phyloP scores from a whole-genome alignment of 2,329 filamentous ascomycete genomes.

The Thielaviopsis ethacetica region DNA sequence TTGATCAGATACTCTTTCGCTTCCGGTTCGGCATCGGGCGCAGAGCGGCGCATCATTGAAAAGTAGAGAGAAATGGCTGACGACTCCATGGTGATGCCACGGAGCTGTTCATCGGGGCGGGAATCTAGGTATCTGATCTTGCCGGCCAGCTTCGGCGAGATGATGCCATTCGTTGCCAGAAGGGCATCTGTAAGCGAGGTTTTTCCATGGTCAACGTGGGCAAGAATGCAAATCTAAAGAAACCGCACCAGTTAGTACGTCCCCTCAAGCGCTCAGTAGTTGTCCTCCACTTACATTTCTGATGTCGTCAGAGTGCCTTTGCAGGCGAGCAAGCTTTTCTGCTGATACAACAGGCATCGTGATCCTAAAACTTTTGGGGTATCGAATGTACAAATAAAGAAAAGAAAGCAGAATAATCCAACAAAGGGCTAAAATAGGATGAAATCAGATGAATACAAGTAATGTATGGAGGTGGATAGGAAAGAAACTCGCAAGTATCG shows the following conservation, averaged over 20 bases:
- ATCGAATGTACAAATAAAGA: conserved; percentile 10
- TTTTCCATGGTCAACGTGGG: conserved; percentile 96
- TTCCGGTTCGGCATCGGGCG: conserved; percentile 50
- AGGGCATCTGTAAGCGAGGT: conserved; percentile 92
- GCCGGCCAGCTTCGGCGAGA: conserved; percentile 89
- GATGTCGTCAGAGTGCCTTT: conserved; percentile 74
- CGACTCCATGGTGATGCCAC: conserved; percentile 99
- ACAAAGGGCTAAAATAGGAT: not conserved
- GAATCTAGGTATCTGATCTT: conserved; percentile 98
- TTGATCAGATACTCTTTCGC: conserved; percentile 91
- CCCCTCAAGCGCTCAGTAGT: not conserved
- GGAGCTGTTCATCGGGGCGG: conserved; percentile 82
- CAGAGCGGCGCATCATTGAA: conserved; percentile 64
- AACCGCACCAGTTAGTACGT: conserved; percentile 6
- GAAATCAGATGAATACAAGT: not conserved
- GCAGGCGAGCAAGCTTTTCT: conserved; percentile 79
- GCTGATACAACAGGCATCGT: conserved; percentile 83
- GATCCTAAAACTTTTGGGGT: conserved; percentile 11
- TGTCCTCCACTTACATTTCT: conserved; percentile 54
- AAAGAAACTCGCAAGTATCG: conserved; percentile 2
- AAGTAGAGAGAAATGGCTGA: conserved; percentile 95
- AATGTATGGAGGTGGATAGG: not conserved
- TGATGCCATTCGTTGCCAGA: conserved; percentile 97
- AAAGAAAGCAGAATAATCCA: conserved; percentile 3
- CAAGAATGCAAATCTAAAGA: conserved; percentile 74